These are phyloP conservation scores for Discostella stelligeroides DNA, from an alignment of 108 stramenopile species.

Conservation along the genomic window DNA sequence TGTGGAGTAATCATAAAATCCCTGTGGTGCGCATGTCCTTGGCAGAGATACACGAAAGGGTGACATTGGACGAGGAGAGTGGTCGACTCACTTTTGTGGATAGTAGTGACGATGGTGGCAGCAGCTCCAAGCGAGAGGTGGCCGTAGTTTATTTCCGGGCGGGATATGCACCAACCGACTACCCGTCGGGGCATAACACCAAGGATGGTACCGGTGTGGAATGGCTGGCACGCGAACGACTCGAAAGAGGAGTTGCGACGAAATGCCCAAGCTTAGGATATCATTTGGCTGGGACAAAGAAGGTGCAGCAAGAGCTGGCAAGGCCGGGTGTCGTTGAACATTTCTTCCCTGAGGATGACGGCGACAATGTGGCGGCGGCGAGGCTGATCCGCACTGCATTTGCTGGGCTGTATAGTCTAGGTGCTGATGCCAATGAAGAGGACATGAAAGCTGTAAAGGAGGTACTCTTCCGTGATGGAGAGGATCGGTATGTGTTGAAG, in stretches of 20 bases:
- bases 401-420: constrained; percentile 83
- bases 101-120: constrained; percentile 14
- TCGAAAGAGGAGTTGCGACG: constrained; percentile 87
- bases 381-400: constrained; percentile 64
- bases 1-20: constrained; percentile 81
- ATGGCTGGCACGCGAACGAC: constrained; percentile 85
- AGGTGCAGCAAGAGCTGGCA: constrained; percentile 97
- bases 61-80: constrained; percentile 46
- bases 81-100: constrained; percentile 52
- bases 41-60: constrained; percentile 42
- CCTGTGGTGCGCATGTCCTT: constrained; percentile 83
- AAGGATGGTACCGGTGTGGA: constrained; percentile 56
- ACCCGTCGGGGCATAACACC: constrained; percentile 70
- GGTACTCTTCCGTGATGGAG: constrained; percentile 63
- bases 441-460: constrained; percentile 69
- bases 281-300: constrained; percentile 97
- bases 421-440: constrained; percentile 67
- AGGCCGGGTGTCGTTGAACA: constrained; percentile 81
- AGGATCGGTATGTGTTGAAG: constrained; percentile 90
- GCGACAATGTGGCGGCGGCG: constrained; percentile 41
- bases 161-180: constrained; percentile 96
- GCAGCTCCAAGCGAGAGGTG: constrained; percentile 44
- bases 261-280: constrained; percentile 94
- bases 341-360: constrained; percentile 68
- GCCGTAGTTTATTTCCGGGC: constrained; percentile 95